Conservation (phyloP, 352 stramenopile genomes). For the Saprolegnia parasitica region DNA sequence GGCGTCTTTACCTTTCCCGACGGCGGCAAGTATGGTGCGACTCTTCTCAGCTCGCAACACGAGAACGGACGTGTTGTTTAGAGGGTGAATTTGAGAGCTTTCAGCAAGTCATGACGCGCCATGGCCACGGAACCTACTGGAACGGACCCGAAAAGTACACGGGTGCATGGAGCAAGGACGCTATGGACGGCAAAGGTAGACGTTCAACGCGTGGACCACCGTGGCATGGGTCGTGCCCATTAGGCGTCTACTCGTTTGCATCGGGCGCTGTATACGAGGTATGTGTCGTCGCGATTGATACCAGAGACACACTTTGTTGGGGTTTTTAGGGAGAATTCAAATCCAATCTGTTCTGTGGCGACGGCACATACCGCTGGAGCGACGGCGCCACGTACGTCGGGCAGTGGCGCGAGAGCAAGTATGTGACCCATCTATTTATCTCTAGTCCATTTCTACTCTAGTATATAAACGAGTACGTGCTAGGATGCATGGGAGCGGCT, state of each 20-base stretch:
- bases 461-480: constrained; percentile 15
- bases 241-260: constrained; percentile 53
- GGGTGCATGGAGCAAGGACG: constrained; percentile 54
- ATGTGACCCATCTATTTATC: neutral
- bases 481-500: constrained; percentile 71
- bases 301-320: neutral
- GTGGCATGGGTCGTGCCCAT: neutral
- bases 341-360: constrained; percentile 53
- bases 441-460: neutral
- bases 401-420: constrained; percentile 50
- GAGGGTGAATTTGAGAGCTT: constrained; percentile 29
- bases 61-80: neutral
- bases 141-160: constrained; percentile 61
- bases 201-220: neutral
- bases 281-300: neutral
- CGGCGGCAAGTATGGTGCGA: constrained; percentile 51
- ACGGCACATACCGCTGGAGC: constrained; percentile 57
- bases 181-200: constrained; percentile 57
- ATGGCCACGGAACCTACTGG: constrained; percentile 46
- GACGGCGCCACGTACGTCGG: constrained; percentile 65
- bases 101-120: constrained; percentile 33
- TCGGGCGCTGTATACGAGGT: constrained; percentile 68
- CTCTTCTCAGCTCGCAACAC: neutral
- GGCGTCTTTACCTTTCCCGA: constrained; percentile 67
- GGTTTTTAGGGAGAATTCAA: constrained; percentile 47